phyloP scores from a whole-genome alignment of 345 rosid genomes.

The Eucalyptus coolabah region DNA sequence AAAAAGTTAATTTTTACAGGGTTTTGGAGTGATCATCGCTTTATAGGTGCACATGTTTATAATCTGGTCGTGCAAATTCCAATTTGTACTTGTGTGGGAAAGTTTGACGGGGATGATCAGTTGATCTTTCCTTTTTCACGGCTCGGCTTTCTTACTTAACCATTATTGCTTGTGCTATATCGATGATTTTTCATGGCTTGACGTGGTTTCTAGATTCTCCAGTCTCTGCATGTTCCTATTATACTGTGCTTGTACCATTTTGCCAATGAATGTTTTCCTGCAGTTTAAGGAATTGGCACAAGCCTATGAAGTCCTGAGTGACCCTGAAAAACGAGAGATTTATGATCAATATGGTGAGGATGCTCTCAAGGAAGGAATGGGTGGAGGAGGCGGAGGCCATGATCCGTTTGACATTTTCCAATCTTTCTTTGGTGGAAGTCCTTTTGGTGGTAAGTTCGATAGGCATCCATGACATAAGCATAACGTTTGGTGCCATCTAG shows the following conservation, averaged over 20 bases:
- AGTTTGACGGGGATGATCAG: not conserved
- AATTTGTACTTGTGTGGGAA: not conserved
- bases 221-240: not conserved
- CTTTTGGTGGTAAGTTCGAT: constrained; percentile 39
- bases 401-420: constrained; percentile 73
- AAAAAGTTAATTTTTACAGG: not conserved
- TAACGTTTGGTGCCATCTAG: not conserved
- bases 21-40: not conserved
- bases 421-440: constrained; percentile 70
- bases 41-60: not conserved
- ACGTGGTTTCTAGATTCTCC: not conserved
- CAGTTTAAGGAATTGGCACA: constrained; percentile 79
- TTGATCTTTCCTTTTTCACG: not conserved
- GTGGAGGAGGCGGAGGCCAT: constrained; percentile 58
- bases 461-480: not conserved
- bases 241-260: not conserved
- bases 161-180: not conserved
- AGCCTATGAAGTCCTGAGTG: constrained; percentile 73
- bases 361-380: constrained; percentile 87
- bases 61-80: not conserved
- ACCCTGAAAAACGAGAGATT: constrained; percentile 72
- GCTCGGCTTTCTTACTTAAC: not conserved
- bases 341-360: constrained; percentile 83
- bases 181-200: not conserved
- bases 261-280: not conserved